Evolutionary conservation across 1,139 yeast species (phyloP).

Genomic region (Nadsonia starkeyi-henricii): DNA sequence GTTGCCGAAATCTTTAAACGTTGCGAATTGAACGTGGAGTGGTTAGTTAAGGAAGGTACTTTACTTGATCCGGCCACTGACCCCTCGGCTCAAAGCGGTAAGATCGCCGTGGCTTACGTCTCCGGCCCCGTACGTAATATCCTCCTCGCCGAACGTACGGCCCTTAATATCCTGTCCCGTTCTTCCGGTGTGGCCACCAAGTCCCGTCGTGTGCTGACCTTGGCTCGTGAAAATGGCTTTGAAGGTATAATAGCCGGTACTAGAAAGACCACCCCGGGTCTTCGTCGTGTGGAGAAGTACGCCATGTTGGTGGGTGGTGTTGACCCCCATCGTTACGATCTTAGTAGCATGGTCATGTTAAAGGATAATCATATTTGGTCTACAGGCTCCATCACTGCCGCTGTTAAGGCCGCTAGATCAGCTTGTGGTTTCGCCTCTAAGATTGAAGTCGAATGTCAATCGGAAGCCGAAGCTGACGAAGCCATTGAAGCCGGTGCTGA

Average conservation of each 20-base stretch:
- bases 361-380: slow-evolving; percentile 91
- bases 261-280: slow-evolving; percentile 93
- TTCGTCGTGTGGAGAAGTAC: slow-evolving; percentile 75
- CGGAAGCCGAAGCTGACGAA: slow-evolving; percentile 73
- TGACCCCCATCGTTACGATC: slow-evolving; percentile 83
- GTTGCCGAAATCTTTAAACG: slow-evolving; percentile 76
- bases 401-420: slow-evolving; percentile 59
- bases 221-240: slow-evolving; percentile 63
- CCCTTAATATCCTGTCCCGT: slow-evolving; percentile 69
- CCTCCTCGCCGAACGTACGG: slow-evolving; percentile 73
- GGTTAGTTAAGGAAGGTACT: slow-evolving; percentile 63
- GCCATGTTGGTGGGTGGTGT: slow-evolving; percentile 94
- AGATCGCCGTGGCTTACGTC: slow-evolving; percentile 66
- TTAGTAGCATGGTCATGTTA: slow-evolving; percentile 90
- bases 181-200: slow-evolving; percentile 81
- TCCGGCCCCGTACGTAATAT: slow-evolving; percentile 66
- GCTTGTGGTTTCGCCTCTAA: slow-evolving; percentile 85
- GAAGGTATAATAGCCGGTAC: slow-evolving; percentile 90
- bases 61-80: slow-evolving; percentile 34
- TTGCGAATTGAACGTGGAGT: slow-evolving; percentile 53
- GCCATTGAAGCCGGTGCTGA: slow-evolving; percentile 95
- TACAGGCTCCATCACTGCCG: slow-evolving; percentile 79
- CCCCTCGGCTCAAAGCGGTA: slow-evolving; percentile 27
- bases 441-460: slow-evolving; percentile 83
- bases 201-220: slow-evolving; percentile 40